Percentiles rank a stretch among this genome's conserved stretches.
phyloP scores from a whole-genome alignment of 805 yeast species.

The Candida fluviatilis region DNA sequence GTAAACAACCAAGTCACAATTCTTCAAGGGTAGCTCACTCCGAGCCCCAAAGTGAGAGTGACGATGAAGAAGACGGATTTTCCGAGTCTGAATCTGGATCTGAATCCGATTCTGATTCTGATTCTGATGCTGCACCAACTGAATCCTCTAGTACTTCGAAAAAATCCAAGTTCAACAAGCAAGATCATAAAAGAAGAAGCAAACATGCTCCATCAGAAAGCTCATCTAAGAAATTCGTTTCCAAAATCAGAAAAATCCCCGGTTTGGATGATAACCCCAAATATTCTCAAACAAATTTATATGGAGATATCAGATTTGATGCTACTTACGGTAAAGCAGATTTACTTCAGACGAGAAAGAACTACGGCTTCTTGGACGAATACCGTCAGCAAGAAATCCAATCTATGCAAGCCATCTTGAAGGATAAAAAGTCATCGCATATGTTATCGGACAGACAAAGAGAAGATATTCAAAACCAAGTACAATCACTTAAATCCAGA shows the following conservation, averaged over 20 bases:
- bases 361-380: constrained; percentile 82
- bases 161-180: constrained; percentile 10
- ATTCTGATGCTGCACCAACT: constrained; percentile 32
- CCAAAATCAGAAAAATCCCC: constrained; percentile 68
- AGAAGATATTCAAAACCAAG: constrained; percentile 47
- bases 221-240: constrained; percentile 68
- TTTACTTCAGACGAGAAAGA: constrained; percentile 57
- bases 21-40: too few species aligned
- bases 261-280: constrained; percentile 44
- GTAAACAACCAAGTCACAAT: too few species aligned
- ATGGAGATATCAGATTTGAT: constrained; percentile 86
- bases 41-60: too few species aligned
- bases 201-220: constrained; percentile 89
- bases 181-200: constrained; percentile 32
- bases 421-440: constrained; percentile 46
- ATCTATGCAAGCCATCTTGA: constrained; percentile 53
- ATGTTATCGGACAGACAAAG: constrained; percentile 42
- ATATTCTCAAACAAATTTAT: constrained; percentile 37
- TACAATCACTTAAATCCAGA: constrained; percentile 65
- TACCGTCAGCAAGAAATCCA: constrained; percentile 73
- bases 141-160: constrained; percentile 13
- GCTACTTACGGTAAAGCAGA: constrained; percentile 86
- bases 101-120: constrained; percentile 7
- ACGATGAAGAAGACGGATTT: constrained; percentile 13
- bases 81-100: constrained; percentile 9